Evolutionary conservation across 2,329 filamentous ascomycete genomes (phyloP), one percentile per base, ranked within the genome.

Genomic region (Aureobasidium zeae): DNA sequence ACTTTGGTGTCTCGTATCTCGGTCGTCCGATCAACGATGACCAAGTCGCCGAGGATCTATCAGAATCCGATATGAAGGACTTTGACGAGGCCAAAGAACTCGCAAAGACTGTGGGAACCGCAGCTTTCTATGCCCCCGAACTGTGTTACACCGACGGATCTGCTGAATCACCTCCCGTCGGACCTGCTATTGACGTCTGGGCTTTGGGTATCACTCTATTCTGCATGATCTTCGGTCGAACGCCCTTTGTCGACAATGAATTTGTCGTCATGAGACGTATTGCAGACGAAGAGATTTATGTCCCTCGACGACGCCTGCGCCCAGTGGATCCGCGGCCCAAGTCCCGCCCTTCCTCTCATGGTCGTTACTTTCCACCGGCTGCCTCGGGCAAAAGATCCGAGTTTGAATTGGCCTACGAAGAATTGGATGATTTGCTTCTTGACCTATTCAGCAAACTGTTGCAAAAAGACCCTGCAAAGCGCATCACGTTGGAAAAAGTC

Each of bases 1-100:
- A 98, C 58, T 98, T 98, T 67, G 91, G 91, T 22, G 91, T 98
- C 1, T 98, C 91, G 1, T 98, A 96, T 62, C 86, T 98, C 50
- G 91, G 91, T 20, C 79, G 86, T 38, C 86, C 86, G 1, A 83
- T 88, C 46, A 76, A 85, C 28, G 86, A 94, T 34, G 86, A 93
- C 54, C 74, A 79, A 26, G 81, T 60, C 38, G 57, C 86, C 47
- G 82, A 87, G 46, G 63, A 80, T 67, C 48, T 79, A 69, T 82
- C 82, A 3, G 85, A 93, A 58, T 85, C 81, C 1, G 88, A 95
- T 60, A 83, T 85, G 9, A 79, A 78, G 29, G 86, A 94, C 56
- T 79, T 94, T 47, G 56, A 57, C 35, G 86, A 95, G 59, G 88
- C 94, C 50, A 78, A 94, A 48, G 91, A 96, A 60, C 71, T 98